Evolutionary conservation across 352 stramenopile species (phyloP).

Genomic region (Thalassiosira gravida): DNA sequence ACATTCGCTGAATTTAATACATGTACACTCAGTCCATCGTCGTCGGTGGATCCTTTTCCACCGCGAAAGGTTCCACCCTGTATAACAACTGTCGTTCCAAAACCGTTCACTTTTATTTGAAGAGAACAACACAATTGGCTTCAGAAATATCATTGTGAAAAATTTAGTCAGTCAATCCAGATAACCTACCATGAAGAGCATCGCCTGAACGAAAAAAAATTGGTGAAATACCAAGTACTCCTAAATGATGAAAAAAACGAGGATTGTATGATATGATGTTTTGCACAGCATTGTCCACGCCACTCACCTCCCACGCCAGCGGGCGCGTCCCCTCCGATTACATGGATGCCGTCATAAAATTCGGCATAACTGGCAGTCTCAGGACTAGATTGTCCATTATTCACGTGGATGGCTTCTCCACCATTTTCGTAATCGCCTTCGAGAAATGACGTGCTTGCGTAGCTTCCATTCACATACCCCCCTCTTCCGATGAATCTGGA

Average conservation of each 20-base stretch:
- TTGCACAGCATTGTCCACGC: neutral
- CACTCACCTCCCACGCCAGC: constrained; percentile 25
- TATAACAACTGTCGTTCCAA: constrained; percentile 36
- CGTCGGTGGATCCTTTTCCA: constrained; percentile 21
- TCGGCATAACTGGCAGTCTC: constrained; percentile 35
- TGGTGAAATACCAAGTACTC: too few species aligned
- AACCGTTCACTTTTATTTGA: constrained; percentile 46
- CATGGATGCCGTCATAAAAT: constrained; percentile 34
- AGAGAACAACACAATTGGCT: constrained; percentile 8
- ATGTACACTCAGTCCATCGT: constrained; percentile 35
- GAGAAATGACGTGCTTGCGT: constrained; percentile 4
- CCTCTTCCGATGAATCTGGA: constrained; percentile 31
- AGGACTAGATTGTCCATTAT: constrained; percentile 38
- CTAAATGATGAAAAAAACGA: too few species aligned
- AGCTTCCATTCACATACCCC: constrained; percentile 29
- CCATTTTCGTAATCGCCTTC: constrained; percentile 28
- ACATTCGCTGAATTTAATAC: constrained; percentile 45
- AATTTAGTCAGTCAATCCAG: too few species aligned
- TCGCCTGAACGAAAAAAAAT: constrained; percentile 8
- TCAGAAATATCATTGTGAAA: neutral
- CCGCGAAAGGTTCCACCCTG: constrained; percentile 39
- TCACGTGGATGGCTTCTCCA: constrained; percentile 38
- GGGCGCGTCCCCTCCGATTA: constrained; percentile 36
- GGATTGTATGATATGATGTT: neutral
- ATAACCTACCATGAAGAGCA: constrained; percentile 29